Evolutionary conservation across 306 rosid genomes (phyloP).

Genomic region (Prunus mongolica): DNA sequence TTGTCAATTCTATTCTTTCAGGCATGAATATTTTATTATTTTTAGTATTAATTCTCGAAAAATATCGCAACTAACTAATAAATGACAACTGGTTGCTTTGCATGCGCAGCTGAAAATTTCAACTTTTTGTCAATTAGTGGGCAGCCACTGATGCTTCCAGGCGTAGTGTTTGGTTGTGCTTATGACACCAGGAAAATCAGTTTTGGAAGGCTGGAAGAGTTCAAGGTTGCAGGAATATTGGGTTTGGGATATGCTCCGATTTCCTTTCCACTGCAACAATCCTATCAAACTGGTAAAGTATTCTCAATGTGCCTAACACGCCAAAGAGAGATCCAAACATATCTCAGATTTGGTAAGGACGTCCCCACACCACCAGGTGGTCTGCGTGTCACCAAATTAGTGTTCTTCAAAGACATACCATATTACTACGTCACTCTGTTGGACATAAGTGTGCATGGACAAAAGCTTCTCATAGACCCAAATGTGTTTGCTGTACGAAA

Average conservation of each 20-base stretch:
- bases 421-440: not conserved
- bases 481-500: not conserved
- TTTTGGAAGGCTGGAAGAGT: not conserved
- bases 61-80: not conserved
- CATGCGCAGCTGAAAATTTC: not conserved
- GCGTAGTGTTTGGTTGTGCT: not conserved
- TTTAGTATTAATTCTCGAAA: too few relatives aligned
- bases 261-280: not conserved
- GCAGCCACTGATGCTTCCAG: not conserved
- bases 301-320: not conserved
- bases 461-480: not conserved
- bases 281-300: not conserved
- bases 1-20: not conserved
- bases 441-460: not conserved
- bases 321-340: not conserved
- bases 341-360: not conserved
- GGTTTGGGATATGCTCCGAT: not conserved
- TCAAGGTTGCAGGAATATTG: not conserved
- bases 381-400: not conserved
- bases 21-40: not conserved
- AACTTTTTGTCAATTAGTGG: not conserved
- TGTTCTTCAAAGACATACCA: not conserved
- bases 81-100: not conserved
- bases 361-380: not conserved
- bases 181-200: not conserved